Base-by-base conservation (phyloP, 495 filamentous ascomycete genomes). In the Letharia columbiana region DNA sequence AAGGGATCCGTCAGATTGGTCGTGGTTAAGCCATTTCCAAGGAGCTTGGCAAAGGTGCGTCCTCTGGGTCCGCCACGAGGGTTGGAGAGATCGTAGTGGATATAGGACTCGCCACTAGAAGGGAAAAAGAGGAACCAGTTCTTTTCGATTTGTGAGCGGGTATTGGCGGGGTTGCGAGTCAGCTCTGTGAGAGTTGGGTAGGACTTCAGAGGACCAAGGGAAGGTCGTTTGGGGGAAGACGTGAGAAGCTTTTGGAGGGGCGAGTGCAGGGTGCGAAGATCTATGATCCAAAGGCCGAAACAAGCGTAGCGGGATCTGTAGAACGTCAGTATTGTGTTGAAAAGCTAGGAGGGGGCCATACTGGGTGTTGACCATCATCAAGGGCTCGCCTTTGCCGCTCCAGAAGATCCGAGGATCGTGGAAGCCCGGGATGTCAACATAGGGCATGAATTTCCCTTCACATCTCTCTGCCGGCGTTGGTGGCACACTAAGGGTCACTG, bases 381-480 rank as follows among this genome's bases (percentile, higher is more conserved):
- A 63, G 3, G 76, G 76, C 66, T 77, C 76, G 1, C 76, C 76
- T 60, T 72, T 72, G 9, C 74, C 76, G 47, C 72, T 77, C 73
- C 77, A 78, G 60, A 78, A 78, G 39, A 77, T 66, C 28, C 76
- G 67, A 13, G 76, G 76, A 66, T 78, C 76, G 62, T 78, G 76
- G 57, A 78, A 78, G 0, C 76, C 76, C 12, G 76, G 76, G 60
- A 78, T 76, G 64, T 78, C 75, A 10, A 70, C 71, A 56, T 72
- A 73, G 4, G 63, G 54, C 35, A 61, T 68, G 49, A 71, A 73
- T 40, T 68, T 72, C 13, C 76, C 75, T 39, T 74, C 70, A 63
- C 76, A 78, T 54, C 69, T 62, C 66, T 76, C 73, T n/a, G 76
- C 76, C n/a, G 76, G 76, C 13, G 75, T 78, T 40, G 76, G 72